A percentile compares a stretch with the other conserved stretches of the same genome.
Evolutionary conservation across 2,329 filamentous ascomycete genomes (phyloP).

Genomic region (Mariannaea elegans): DNA sequence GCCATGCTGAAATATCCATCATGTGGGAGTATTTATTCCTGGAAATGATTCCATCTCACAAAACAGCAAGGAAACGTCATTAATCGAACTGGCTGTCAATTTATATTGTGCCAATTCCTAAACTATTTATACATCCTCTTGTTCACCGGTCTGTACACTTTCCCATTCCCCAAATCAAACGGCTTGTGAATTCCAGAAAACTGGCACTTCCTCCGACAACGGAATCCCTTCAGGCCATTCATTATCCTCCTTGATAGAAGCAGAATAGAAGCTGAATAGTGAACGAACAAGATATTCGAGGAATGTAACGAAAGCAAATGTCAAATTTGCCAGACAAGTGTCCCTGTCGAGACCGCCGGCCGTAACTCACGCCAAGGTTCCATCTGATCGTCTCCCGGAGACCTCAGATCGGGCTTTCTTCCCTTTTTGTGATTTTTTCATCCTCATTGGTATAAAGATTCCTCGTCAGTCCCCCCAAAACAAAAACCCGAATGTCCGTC

Average conservation of each 20-base stretch:
- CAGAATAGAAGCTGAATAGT: constrained; percentile 20
- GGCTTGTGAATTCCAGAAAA: constrained; percentile 13
- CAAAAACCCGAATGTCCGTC: constrained; percentile 36
- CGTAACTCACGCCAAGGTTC: constrained; percentile 36
- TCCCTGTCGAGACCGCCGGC: constrained; percentile 39
- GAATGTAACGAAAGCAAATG: constrained; percentile 44
- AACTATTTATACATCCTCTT: constrained; percentile 42
- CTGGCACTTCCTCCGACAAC: constrained; percentile 25
- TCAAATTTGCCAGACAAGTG: constrained; percentile 43
- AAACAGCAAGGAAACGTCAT: neutral
- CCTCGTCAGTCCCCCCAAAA: constrained; percentile 34
- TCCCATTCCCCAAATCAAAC: constrained; percentile 18
- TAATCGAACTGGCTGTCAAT: constrained; percentile 31
- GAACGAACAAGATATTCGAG: constrained; percentile 30
- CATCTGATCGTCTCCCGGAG: constrained; percentile 37
- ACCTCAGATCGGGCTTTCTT: constrained; percentile 29
- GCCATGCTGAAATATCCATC: too few relatives aligned
- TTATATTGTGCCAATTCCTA: constrained; percentile 43
- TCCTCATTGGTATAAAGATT: constrained; percentile 44
- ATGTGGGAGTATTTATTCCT: too few relatives aligned
- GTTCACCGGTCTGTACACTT: constrained; percentile 18
- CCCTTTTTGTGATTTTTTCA: constrained; percentile 36
- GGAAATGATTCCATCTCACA: too few relatives aligned
- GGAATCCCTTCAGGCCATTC: constrained; percentile 1
- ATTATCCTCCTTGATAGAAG: constrained; percentile 2